These are phyloP conservation scores for Claviceps cyperi DNA, from an alignment of 2,329 filamentous ascomycete species.

Conservation along the genomic window DNA sequence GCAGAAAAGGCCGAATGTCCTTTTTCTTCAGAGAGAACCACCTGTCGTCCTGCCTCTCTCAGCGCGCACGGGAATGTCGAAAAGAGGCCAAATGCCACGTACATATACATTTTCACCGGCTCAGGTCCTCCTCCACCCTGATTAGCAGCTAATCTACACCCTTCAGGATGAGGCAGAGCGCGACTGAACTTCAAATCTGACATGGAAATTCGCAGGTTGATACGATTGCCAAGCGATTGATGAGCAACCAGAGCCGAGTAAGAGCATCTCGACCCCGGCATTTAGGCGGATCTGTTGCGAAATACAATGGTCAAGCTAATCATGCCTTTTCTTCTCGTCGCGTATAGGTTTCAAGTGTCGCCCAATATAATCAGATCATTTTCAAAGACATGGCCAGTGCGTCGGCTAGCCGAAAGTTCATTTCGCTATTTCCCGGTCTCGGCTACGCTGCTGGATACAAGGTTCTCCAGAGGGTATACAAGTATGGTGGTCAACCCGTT, in stretches of 20 bases:
- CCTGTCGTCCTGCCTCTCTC: too few species aligned
- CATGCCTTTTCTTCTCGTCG: not conserved
- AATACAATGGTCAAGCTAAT: constrained; percentile 9
- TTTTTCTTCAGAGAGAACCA: too few species aligned
- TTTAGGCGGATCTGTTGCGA: not conserved
- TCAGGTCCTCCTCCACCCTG: too few species aligned
- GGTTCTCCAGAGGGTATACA: constrained; percentile 92
- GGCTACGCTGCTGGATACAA: constrained; percentile 98
- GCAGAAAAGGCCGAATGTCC: too few species aligned
- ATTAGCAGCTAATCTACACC: too few species aligned
- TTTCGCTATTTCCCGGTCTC: constrained; percentile 90
- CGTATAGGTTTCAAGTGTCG: constrained; percentile 18
- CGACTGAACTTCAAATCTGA: not conserved
- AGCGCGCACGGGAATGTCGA: too few species aligned
- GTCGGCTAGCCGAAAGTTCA: constrained; percentile 60
- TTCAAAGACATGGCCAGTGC: constrained; percentile 80
- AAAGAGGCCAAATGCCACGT: too few species aligned
- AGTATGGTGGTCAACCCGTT: constrained; percentile 94
- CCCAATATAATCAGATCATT: constrained; percentile 75
- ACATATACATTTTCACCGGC: too few species aligned
- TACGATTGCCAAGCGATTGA: constrained; percentile 95
- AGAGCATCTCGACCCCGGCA: constrained; percentile 22
- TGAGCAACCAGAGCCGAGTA: constrained; percentile 75
- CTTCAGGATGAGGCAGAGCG: not conserved
- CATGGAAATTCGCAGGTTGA: constrained; percentile 50